Conservation (phyloP, 164 flowering plant genomes). For the Taxillus chinensis region DNA sequence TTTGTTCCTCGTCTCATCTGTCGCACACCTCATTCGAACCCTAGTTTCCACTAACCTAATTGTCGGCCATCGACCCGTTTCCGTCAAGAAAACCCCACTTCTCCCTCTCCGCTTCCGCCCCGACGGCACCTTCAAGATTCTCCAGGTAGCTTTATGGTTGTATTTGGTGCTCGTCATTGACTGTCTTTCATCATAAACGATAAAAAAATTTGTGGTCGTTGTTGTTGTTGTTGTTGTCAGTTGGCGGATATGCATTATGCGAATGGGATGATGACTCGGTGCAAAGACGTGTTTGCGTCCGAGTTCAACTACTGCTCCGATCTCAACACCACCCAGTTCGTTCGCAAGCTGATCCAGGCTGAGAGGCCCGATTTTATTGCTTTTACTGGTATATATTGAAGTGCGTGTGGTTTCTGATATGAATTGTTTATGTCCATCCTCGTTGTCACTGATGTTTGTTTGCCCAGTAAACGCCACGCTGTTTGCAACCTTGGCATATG, state of each 20-base stretch:
- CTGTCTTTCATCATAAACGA: too few relatives aligned
- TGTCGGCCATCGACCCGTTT: conserved; percentile 18
- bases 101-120: conserved; percentile 69
- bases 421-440: too few relatives aligned
- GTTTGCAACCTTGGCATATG: too few relatives aligned
- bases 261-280: conserved; percentile 56
- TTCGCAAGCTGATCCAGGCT: conserved; percentile 44
- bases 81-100: conserved; percentile 37
- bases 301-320: conserved; percentile 63
- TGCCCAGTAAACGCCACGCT: too few relatives aligned
- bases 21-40: conserved; percentile 28
- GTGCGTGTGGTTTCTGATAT: background rate
- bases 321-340: conserved; percentile 71
- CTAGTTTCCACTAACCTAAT: conserved; percentile 22
- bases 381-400: conserved; percentile 50
- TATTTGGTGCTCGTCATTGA: too few relatives aligned
- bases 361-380: conserved; percentile 84
- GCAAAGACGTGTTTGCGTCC: conserved; percentile 52
- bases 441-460: too few relatives aligned
- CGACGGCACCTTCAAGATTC: conserved; percentile 87
- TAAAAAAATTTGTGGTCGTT: background rate
- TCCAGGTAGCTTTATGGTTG: conserved; percentile 35
- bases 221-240: conserved; percentile 15
- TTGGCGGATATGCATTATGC: conserved; percentile 90
- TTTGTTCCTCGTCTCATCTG: conserved; percentile 13